Conservation (phyloP, 2,329 filamentous ascomycete species). For the Monosporascus sp. region DNA sequence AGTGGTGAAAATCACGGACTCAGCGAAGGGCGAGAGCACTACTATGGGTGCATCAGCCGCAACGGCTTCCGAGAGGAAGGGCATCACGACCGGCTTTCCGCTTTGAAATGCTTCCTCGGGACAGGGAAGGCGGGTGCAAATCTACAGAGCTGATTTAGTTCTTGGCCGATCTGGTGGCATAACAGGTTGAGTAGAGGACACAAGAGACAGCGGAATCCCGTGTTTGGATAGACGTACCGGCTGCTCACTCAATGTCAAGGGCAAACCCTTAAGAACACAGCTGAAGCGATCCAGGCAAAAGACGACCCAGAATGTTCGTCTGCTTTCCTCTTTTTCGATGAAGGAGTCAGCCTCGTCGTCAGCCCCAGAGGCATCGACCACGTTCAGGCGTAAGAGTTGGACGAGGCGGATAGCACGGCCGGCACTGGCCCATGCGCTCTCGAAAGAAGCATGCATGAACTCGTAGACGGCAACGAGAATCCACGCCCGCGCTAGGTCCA, state of each 20-base stretch:
- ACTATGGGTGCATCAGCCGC: slow-evolving; percentile 12
- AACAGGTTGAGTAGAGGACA: too few species aligned
- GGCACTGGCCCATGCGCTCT: neutral
- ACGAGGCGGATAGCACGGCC: slow-evolving; percentile 2
- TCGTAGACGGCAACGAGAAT: slow-evolving; percentile 3
- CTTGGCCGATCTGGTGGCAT: neutral
- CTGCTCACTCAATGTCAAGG: slow-evolving; percentile 27
- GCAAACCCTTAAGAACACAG: slow-evolving; percentile 25
- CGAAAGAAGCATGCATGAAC: neutral
- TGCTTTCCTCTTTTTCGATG: neutral
- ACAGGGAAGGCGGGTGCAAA: slow-evolving; percentile 29
- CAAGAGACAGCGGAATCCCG: neutral
- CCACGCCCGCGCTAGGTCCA: slow-evolving; percentile 1
- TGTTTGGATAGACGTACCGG: slow-evolving; percentile 3
- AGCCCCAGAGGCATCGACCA: neutral
- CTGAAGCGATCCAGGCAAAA: slow-evolving; percentile 32
- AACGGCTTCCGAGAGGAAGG: slow-evolving; percentile 27
- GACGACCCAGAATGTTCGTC: slow-evolving; percentile 2
- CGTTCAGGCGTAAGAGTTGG: slow-evolving; percentile 1
- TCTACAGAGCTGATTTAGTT: slow-evolving; percentile 17
- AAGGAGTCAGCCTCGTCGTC: neutral
- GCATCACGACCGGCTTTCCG: slow-evolving; percentile 18
- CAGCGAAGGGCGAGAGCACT: slow-evolving; percentile 20
- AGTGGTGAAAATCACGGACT: slow-evolving; percentile 29
- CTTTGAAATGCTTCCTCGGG: slow-evolving; percentile 31